These are phyloP conservation scores for Paraphoma chrysanthemicola DNA, from an alignment of 2,329 filamentous ascomycete species.

Conservation along the genomic window DNA sequence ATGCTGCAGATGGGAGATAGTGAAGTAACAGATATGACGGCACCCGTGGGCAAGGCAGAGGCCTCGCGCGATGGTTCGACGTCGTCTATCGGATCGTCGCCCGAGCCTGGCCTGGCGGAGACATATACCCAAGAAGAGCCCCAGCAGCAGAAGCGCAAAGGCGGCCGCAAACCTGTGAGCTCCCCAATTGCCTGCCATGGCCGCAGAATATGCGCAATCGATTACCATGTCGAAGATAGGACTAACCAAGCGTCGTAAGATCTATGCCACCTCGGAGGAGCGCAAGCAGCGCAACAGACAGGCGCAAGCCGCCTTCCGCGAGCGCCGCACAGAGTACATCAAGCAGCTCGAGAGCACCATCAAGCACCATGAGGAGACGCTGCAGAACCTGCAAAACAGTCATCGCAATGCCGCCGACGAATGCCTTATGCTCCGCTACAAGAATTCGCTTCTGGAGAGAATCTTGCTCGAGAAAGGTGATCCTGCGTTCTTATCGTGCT, in stretches of 20 bases:
- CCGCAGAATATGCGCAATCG: constrained; percentile 27
- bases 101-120: constrained; percentile 52
- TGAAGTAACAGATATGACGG: constrained; percentile 53
- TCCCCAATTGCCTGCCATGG: constrained; percentile 27
- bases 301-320: constrained; percentile 95
- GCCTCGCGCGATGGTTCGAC: constrained; percentile 53
- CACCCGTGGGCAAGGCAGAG: constrained; percentile 55
- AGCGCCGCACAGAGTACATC: constrained; percentile 97
- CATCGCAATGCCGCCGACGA: constrained; percentile 95
- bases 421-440: constrained; percentile 97
- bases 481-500: constrained; percentile 6
- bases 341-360: constrained; percentile 98
- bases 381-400: constrained; percentile 90
- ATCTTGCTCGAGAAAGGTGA: constrained; percentile 95
- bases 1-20: constrained; percentile 59
- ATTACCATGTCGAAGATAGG: constrained; percentile 42
- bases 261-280: constrained; percentile 98
- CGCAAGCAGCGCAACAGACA: constrained; percentile 97
- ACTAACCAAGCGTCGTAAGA: constrained; percentile 66
- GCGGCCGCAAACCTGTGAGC: constrained; percentile 93
- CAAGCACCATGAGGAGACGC: constrained; percentile 92
- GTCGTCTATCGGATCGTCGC: constrained; percentile 57
- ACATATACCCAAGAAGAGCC: constrained; percentile 54
- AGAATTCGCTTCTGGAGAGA: constrained; percentile 94
- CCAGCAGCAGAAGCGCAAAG: constrained; percentile 85